A percentile compares a stretch with the other conserved stretches of the same genome.
These are phyloP conservation scores for Ophiocordyceps unilateralis DNA, from an alignment of 2,329 filamentous ascomycete genomes.

Conservation along the genomic window DNA sequence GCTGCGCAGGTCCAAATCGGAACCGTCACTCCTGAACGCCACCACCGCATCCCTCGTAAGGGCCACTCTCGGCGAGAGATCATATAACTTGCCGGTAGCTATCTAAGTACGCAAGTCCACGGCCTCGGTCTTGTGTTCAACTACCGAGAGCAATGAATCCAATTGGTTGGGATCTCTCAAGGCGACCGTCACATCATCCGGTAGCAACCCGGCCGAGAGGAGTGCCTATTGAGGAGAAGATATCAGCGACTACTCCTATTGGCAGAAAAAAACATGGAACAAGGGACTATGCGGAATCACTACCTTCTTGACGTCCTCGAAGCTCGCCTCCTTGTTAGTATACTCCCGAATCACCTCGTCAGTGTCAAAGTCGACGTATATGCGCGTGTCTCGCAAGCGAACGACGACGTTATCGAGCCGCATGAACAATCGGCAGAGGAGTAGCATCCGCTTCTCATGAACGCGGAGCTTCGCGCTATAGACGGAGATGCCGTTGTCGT, in stretches of 20 bases:
- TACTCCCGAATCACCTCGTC: conserved; percentile 78
- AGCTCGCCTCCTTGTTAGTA: conserved; percentile 68
- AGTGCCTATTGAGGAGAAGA: conserved; percentile 21
- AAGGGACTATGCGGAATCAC: too few species aligned
- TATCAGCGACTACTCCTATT: conserved; percentile 1
- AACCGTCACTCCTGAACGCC: too few species aligned
- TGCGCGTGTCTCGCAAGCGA: conserved; percentile 70
- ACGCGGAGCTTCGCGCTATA: conserved; percentile 83
- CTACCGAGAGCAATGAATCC: conserved; percentile 48
- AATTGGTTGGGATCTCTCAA: conserved; percentile 69
- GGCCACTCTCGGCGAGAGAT: too few species aligned
- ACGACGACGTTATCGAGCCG: conserved; percentile 80
- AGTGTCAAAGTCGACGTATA: conserved; percentile 77
- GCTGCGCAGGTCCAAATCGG: too few species aligned
- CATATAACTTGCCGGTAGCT: neutral
- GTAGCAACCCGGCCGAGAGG: conserved; percentile 29
- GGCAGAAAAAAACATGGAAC: too few species aligned
- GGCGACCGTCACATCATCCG: conserved; percentile 59
- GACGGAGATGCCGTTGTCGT: conserved; percentile 90
- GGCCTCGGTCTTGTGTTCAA: conserved; percentile 49
- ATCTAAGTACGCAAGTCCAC: conserved; percentile 7
- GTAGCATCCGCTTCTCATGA: conserved; percentile 73
- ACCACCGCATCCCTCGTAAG: too few species aligned
- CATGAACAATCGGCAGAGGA: conserved; percentile 82
- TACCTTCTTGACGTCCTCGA: conserved; percentile 59